phyloP scores from a whole-genome alignment of 2,329 filamentous ascomycete genomes.

The Paecilomyces fulvus region DNA sequence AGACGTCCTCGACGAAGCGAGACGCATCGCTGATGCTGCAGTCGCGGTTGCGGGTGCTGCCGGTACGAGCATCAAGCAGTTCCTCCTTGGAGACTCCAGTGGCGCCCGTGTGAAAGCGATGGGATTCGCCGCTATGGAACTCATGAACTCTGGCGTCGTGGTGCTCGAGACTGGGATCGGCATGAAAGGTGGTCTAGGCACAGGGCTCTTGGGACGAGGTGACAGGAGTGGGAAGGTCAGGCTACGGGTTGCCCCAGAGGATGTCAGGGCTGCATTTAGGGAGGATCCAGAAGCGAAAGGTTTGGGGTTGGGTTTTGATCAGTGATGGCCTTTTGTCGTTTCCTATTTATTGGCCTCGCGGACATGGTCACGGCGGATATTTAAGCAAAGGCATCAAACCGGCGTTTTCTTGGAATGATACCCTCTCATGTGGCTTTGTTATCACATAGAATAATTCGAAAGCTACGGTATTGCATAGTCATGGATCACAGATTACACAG shows the following conservation, averaged over 20 bases:
- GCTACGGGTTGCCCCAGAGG: slow-evolving; percentile 79
- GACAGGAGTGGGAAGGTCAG: slow-evolving; percentile 83
- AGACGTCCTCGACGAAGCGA: slow-evolving; percentile 81
- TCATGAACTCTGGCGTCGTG: slow-evolving; percentile 81
- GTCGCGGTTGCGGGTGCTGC: slow-evolving; percentile 43
- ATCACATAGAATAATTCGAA: neutral
- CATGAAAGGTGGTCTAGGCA: slow-evolving; percentile 17
- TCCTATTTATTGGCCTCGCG: neutral
- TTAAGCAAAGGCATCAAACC: neutral
- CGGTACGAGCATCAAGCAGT: slow-evolving; percentile 50
- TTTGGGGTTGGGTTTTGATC: slow-evolving; percentile 52
- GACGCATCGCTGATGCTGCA: slow-evolving; percentile 49
- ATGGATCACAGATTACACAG: neutral
- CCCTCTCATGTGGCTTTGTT: neutral
- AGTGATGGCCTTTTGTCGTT: slow-evolving; percentile 9
- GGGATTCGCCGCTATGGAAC: slow-evolving; percentile 66
- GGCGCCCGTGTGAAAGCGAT: slow-evolving; percentile 49
- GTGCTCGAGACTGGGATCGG: slow-evolving; percentile 55
- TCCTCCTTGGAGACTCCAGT: slow-evolving; percentile 44
- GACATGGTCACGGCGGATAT: neutral
- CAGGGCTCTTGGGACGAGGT: slow-evolving; percentile 47
- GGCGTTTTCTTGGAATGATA: neutral
- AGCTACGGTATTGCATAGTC: neutral
- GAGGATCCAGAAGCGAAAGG: slow-evolving; percentile 82
- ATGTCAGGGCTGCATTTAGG: slow-evolving; percentile 76